Conservation (phyloP, 2,329 filamentous ascomycete genomes). For the Xylariaceae sp. region DNA sequence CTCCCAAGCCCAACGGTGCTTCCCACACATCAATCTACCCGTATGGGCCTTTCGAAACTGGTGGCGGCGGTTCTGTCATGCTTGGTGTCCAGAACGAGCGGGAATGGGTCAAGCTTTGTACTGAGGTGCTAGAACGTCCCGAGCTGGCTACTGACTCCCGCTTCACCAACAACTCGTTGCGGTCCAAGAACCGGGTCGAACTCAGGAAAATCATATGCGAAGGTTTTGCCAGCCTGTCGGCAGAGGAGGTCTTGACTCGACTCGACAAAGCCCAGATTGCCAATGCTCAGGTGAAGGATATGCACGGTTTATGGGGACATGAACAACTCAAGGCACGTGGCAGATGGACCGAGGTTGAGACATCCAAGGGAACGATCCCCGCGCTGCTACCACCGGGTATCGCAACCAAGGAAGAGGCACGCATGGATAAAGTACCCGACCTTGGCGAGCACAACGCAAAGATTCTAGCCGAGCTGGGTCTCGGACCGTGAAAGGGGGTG, state of each 20-base stretch:
- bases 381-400: slow-evolving; percentile 47
- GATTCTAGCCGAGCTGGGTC: slow-evolving; percentile 42
- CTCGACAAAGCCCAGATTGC: slow-evolving; percentile 48
- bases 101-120: slow-evolving; percentile 48
- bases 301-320: slow-evolving; percentile 51
- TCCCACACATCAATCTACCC: slow-evolving; percentile 52
- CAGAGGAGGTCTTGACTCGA: slow-evolving; percentile 37
- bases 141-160: slow-evolving; percentile 40
- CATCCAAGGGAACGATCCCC: slow-evolving; percentile 41
- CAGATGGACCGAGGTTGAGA: slow-evolving; percentile 47
- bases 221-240: slow-evolving; percentile 36
- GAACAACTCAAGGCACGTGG: slow-evolving; percentile 46
- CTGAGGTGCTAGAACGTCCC: slow-evolving; percentile 39
- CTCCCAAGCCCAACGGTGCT: slow-evolving; percentile 43
- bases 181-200: slow-evolving; percentile 42
- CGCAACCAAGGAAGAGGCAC: slow-evolving; percentile 22
- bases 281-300: slow-evolving; percentile 51
- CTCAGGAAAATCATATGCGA: slow-evolving; percentile 42
- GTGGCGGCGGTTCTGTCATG: slow-evolving; percentile 46
- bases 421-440: slow-evolving; percentile 42
- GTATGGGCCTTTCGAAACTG: slow-evolving; percentile 50
- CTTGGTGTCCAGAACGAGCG: slow-evolving; percentile 54
- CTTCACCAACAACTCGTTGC: slow-evolving; percentile 43
- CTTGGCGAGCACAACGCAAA: slow-evolving; percentile 47
- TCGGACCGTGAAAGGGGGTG: slow-evolving; percentile 19